Base-by-base conservation (phyloP, 225 moss, liverwort and hornwort genomes). In the Antitrichia curtipendula region DNA sequence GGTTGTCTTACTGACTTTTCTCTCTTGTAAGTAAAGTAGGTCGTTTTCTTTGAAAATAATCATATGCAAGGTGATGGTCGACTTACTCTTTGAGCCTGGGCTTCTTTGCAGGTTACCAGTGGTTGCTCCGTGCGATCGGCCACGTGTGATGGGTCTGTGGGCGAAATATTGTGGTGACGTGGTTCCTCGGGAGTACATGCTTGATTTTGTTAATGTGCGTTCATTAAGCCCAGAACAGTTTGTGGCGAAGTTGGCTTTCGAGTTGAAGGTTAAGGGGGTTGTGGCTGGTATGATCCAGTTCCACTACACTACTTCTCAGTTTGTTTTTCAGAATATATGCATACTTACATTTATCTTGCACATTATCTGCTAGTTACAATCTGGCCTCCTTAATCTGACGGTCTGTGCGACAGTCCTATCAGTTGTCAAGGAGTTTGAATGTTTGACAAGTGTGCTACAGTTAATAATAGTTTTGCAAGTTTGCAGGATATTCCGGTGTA, bases 221-320 rank as follows among this genome's bases (percentile, higher is more conserved):
- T 94, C 96, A 61, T 90, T 95, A 91, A 98, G 96, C 85, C 98
- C 98, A 82, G 90, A 95, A 74, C 93, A 97, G 81, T 98, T 98
- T 90, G 96, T 98, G 81, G 91, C 93, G 87, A 97, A 97, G 88
- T 86, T 98, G 78, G 95, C 97, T 52, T 93, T 88, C 85, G 98
- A 96, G 81, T 88, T 98, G 69, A 90, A 94, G 85, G 97, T 96
- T 63, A 97, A 96, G 90, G 98, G 98, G 70, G 97, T 98, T 75
- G 98, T 98, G 76, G 98, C 96, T 84, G 98, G 98, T 97, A 92
- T 38, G 84, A 63, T 52, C 15, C 28, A 60, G 18, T 45, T 38
- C 45, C 56, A 79, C 50, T 47, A 50, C 54, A 75, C 58, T 28
- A 86, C 40, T 69, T 86, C 84, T 60, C 73, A 65, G 45, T 82